phyloP scores from a whole-genome alignment of 1,139 yeast species.

The Meyerozyma sp. region DNA sequence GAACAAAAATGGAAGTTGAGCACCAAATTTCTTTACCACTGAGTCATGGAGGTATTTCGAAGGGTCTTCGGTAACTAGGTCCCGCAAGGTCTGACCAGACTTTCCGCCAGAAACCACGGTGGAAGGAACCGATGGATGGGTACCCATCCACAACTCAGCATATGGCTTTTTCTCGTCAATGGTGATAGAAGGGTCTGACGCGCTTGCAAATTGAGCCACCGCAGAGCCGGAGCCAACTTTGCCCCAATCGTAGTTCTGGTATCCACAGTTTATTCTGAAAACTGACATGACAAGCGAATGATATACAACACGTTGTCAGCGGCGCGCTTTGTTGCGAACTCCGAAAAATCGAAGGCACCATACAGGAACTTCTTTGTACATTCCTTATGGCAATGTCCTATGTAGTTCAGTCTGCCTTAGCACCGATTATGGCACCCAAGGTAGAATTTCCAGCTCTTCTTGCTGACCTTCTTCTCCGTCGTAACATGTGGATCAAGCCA shows the following conservation, averaged over 20 bases:
- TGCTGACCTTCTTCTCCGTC: neutral
- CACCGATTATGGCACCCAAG: neutral
- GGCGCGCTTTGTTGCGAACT: neutral
- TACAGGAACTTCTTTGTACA: neutral
- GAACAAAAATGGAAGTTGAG: slow-evolving; percentile 85
- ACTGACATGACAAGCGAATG: slow-evolving; percentile 8
- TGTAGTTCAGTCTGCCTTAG: neutral
- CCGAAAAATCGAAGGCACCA: neutral
- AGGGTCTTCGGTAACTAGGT: slow-evolving; percentile 60
- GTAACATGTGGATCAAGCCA: neutral
- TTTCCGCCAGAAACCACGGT: slow-evolving; percentile 33
- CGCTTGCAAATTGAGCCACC: slow-evolving; percentile 80
- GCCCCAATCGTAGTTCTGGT: slow-evolving; percentile 81
- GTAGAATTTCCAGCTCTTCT: neutral
- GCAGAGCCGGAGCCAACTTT: slow-evolving; percentile 79
- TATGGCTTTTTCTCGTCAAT: slow-evolving; percentile 75
- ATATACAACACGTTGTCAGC: slow-evolving; percentile 1
- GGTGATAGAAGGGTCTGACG: slow-evolving; percentile 55
- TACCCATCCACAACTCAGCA: slow-evolving; percentile 98
- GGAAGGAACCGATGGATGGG: slow-evolving; percentile 93
- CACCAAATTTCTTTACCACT: slow-evolving; percentile 63
- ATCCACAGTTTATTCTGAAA: slow-evolving; percentile 50
- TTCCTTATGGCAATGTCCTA: neutral
- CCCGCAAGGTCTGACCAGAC: slow-evolving; percentile 54
- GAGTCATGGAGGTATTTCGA: slow-evolving; percentile 48